Evolutionary conservation across 2,329 filamentous ascomycete species (phyloP).

Genomic region (Penicillium crustosum): DNA sequence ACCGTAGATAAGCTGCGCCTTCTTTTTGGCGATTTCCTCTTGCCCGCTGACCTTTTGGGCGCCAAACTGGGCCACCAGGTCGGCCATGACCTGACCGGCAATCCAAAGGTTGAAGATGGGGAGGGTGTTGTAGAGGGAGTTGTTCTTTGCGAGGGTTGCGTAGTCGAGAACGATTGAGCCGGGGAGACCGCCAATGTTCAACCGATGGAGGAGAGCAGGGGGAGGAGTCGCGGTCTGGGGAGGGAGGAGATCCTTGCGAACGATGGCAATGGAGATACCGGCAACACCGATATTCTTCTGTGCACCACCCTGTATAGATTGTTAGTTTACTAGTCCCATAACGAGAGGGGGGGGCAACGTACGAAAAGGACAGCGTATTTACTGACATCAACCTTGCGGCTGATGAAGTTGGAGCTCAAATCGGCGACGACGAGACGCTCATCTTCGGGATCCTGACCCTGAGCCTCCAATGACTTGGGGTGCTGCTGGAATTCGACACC

Average conservation of each 20-base stretch:
- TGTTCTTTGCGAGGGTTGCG: constrained; percentile 83
- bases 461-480: constrained; percentile 62
- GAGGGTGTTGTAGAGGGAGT: constrained; percentile 92
- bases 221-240: constrained; percentile 65
- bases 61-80: constrained; percentile 64
- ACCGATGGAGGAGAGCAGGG: constrained; percentile 66
- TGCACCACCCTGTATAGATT: constrained; percentile 59
- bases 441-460: constrained; percentile 57
- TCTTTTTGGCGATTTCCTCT: constrained; percentile 68
- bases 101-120: constrained; percentile 94
- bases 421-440: constrained; percentile 81
- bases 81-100: constrained; percentile 82
- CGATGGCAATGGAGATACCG: constrained; percentile 80
- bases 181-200: constrained; percentile 67
- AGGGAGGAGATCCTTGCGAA: constrained; percentile 77
- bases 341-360: constrained; percentile 21
- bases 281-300: constrained; percentile 92
- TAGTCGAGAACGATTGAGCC: constrained; percentile 76
- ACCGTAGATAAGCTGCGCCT: constrained; percentile 73
- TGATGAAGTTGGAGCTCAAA: constrained; percentile 93
- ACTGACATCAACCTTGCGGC: constrained; percentile 69
- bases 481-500: constrained; percentile 83
- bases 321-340: constrained; percentile 12
- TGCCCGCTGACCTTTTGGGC: constrained; percentile 72
- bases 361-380: constrained; percentile 88